These are phyloP conservation scores for Coleophoma cylindrospora DNA, from an alignment of 2,329 filamentous ascomycete species.

Conservation along the genomic window DNA sequence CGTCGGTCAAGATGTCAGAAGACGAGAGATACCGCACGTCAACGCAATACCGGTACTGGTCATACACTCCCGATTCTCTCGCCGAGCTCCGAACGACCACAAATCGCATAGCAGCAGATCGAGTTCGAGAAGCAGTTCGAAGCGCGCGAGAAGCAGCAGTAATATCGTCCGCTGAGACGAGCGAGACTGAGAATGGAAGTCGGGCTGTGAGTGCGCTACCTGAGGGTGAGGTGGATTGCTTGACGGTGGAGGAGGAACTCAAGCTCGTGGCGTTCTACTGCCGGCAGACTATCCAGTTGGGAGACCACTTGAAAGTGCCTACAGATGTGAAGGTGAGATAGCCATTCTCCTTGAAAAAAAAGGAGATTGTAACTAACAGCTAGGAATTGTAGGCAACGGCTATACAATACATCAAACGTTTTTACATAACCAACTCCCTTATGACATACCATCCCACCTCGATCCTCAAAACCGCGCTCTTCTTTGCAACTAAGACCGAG, in stretches of 20 bases:
- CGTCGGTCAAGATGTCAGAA: conserved; percentile 42
- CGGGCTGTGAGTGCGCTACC: conserved; percentile 15
- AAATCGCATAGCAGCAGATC: conserved; percentile 71
- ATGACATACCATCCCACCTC: conserved; percentile 94
- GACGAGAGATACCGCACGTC: conserved; percentile 88
- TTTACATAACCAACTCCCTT: conserved; percentile 91
- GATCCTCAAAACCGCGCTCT: conserved; percentile 84
- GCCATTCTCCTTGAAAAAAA: background rate
- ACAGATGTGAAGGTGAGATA: conserved; percentile 51
- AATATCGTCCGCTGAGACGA: conserved; percentile 24
- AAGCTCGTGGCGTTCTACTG: conserved; percentile 78
- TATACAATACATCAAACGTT: conserved; percentile 71
- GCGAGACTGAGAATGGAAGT: conserved; percentile 26
- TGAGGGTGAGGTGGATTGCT: conserved; percentile 60
- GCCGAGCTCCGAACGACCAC: conserved; percentile 69
- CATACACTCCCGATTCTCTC: conserved; percentile 73
- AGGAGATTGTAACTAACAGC: background rate
- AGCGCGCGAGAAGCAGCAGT: conserved; percentile 32
- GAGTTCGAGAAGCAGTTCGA: conserved; percentile 52
- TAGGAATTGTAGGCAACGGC: conserved; percentile 26
- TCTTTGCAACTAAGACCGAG: conserved; percentile 91
- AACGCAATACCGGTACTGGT: conserved; percentile 90
- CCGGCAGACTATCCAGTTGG: conserved; percentile 51
- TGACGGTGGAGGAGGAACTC: conserved; percentile 79
- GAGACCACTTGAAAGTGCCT: conserved; percentile 54